Conservation (phyloP, 75 land plant genomes). For the Pinus tabuliformis region DNA sequence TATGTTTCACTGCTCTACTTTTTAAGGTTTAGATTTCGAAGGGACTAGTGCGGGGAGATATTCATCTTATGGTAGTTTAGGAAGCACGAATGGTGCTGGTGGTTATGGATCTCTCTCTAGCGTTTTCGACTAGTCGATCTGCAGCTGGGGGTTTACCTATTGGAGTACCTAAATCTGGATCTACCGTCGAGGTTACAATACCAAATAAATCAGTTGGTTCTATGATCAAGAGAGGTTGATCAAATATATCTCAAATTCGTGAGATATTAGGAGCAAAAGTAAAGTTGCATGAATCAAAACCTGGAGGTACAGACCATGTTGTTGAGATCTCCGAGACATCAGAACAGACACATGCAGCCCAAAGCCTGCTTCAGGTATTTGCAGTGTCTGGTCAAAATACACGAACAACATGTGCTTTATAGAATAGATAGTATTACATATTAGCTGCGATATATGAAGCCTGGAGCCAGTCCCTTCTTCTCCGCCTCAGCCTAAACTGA, state of each 20-base stretch:
- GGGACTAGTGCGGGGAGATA: constrained; percentile 8
- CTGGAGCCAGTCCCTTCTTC: constrained; percentile 3
- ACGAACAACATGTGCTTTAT: neutral
- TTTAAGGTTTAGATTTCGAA: constrained; percentile 11
- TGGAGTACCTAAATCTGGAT: neutral
- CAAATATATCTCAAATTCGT: constrained; percentile 33
- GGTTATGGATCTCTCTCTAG: no score
- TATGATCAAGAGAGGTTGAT: constrained; percentile 29
- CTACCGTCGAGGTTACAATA: constrained; percentile 32
- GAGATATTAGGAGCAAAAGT: constrained; percentile 62
- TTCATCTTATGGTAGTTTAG: neutral
- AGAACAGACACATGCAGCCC: constrained; percentile 63
- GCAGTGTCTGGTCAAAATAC: constrained; percentile 28
- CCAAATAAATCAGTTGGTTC: constrained; percentile 28
- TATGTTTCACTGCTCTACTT: no score
- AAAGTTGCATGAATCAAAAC: constrained; percentile 32
- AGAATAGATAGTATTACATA: neutral
- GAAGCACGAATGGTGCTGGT: no score
- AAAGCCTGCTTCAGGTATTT: constrained; percentile 65
- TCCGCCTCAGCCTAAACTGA: constrained; percentile 4
- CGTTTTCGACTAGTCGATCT: no score
- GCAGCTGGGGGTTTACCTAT: no score
- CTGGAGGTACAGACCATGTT: constrained; percentile 39
- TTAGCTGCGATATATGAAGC: neutral
- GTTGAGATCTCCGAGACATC: constrained; percentile 60